Evolutionary conservation across 139 green algal genomes (phyloP).

Genomic region (Chlamydomonas schloesseri): DNA sequence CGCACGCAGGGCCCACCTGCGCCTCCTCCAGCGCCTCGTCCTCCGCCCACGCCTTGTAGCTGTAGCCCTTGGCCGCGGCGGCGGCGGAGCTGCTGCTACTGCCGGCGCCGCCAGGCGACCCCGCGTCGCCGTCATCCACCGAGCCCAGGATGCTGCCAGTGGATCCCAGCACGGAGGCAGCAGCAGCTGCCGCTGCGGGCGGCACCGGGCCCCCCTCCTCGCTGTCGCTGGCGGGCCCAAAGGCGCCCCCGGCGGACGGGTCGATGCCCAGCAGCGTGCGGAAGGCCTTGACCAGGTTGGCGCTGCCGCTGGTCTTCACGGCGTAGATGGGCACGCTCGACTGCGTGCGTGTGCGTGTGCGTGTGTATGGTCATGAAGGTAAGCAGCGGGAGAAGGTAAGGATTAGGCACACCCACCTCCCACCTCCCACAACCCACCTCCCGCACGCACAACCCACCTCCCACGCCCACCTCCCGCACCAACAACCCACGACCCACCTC

Average conservation of each 20-base stretch:
- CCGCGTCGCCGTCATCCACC: too few species aligned
- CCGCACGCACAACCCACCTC: too few species aligned
- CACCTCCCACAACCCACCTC: too few species aligned
- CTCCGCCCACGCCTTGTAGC: conserved; percentile 30
- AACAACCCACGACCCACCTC: too few species aligned
- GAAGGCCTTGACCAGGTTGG: conserved; percentile 71
- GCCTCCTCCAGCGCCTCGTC: conserved; percentile 74
- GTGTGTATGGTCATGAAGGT: background rate
- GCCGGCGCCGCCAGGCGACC: background rate
- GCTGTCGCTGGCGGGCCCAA: background rate
- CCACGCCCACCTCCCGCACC: too few species aligned
- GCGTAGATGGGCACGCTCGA: conserved; percentile 75
- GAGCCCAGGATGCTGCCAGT: background rate
- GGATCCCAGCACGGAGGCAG: background rate
- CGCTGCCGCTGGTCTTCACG: conserved; percentile 63
- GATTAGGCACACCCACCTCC: too few species aligned
- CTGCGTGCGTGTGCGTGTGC: background rate
- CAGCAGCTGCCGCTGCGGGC: background rate
- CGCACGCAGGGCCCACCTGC: too few species aligned
- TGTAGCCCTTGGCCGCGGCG: background rate
- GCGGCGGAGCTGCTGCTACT: background rate
- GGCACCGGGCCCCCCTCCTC: background rate
- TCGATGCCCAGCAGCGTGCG: conserved; percentile 78
- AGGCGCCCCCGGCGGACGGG: conserved; percentile 61
- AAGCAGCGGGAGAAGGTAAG: background rate